These are phyloP conservation scores for Lactarius quietus DNA, from an alignment of 768 basidiomycete genomes.

Conservation along the genomic window DNA sequence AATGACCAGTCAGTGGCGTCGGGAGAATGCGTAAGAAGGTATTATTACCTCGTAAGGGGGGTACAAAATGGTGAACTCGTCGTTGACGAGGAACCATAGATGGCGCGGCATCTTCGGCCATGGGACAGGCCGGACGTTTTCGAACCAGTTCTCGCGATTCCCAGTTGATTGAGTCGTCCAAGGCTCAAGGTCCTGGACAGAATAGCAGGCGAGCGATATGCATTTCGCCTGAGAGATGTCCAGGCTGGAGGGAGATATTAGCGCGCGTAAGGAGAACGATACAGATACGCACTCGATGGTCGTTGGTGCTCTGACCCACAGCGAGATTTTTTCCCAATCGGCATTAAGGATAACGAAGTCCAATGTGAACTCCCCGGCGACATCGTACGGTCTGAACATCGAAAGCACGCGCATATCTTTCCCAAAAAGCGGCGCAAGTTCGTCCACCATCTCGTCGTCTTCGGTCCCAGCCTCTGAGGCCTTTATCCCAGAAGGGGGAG, in stretches of 20 bases:
- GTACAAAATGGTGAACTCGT: neutral
- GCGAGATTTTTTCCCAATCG: slow-evolving; percentile 15
- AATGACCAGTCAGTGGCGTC: neutral
- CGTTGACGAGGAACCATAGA: slow-evolving; percentile 11
- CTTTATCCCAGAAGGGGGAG: neutral
- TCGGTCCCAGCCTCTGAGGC: slow-evolving; percentile 2
- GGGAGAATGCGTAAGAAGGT: too few species aligned
- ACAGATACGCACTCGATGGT: slow-evolving; percentile 5
- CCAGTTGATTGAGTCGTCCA: slow-evolving; percentile 4
- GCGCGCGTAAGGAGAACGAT: neutral
- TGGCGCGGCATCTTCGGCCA: slow-evolving; percentile 18
- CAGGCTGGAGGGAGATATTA: neutral
- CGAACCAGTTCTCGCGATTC: slow-evolving; percentile 19
- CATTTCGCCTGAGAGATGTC: slow-evolving; percentile 16
- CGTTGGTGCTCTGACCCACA: slow-evolving; percentile 14
- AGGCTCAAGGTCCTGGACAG: slow-evolving; percentile 2
- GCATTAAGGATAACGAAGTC: neutral
- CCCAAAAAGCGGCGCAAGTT: slow-evolving; percentile 18
- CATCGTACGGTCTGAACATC: slow-evolving; percentile 9
- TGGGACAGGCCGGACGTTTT: slow-evolving; percentile 18
- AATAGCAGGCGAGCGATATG: slow-evolving; percentile 16
- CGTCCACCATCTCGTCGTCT: slow-evolving; percentile 20
- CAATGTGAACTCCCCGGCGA: slow-evolving; percentile 6
- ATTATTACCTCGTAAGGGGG: slow-evolving; percentile 12
- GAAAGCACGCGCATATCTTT: slow-evolving; percentile 18